Conservation (phyloP, 768 basidiomycete genomes). For the Suillus spraguei region DNA sequence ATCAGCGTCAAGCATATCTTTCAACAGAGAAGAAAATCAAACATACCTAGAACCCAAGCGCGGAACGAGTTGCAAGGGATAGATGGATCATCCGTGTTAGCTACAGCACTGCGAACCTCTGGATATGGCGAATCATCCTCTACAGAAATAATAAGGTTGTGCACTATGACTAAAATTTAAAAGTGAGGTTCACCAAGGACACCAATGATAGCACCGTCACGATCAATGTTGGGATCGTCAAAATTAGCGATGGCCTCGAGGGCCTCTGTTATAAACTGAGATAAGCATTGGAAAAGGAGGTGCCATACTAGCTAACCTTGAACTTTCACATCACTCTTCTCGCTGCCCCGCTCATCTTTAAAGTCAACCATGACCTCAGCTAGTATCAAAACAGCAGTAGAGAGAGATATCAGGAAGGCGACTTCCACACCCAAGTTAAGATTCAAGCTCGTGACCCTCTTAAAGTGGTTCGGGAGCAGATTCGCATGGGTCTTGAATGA, state of each 20-base stretch:
- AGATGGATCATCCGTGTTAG: constrained; percentile 67
- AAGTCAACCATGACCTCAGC: constrained; percentile 16
- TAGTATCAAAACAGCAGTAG: background rate
- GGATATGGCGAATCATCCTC: constrained; percentile 86
- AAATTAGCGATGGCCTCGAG: constrained; percentile 24
- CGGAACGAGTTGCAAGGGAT: constrained; percentile 65
- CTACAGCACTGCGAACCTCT: constrained; percentile 77
- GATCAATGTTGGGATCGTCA: constrained; percentile 41
- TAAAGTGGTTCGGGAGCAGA: constrained; percentile 9
- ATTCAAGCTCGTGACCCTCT: background rate
- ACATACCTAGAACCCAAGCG: constrained; percentile 56
- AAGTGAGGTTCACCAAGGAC: constrained; percentile 19
- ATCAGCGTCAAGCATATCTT: background rate
- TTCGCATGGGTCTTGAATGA: constrained; percentile 6
- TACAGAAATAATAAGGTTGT: constrained; percentile 24
- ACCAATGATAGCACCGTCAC: constrained; percentile 17
- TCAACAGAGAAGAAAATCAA: constrained; percentile 13
- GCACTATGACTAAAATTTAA: background rate
- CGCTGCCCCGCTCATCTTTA: constrained; percentile 9
- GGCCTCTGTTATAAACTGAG: constrained; percentile 8
- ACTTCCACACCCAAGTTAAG: background rate
- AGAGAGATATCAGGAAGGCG: background rate
- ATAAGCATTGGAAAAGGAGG: background rate
- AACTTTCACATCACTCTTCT: constrained; percentile 18
- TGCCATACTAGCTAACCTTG: constrained; percentile 8